phyloP scores from a whole-genome alignment of 306 rosid genomes.

The Quercus wislizeni region DNA sequence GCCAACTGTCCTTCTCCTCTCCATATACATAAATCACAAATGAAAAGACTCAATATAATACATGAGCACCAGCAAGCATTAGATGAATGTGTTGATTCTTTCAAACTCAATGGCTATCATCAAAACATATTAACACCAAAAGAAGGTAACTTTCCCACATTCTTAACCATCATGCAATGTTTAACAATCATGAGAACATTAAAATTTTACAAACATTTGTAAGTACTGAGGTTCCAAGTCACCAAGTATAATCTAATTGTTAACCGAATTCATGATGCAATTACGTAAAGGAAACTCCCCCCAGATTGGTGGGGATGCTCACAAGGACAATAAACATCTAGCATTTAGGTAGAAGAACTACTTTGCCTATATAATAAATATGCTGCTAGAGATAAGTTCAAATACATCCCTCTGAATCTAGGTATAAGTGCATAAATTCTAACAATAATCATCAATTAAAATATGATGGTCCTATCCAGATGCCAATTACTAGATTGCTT shows the following conservation, averaged over 20 bases:
- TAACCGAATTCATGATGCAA: background rate
- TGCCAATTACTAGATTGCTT: background rate
- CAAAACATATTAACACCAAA: background rate
- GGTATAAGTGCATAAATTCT: background rate
- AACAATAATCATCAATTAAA: background rate
- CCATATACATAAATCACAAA: background rate
- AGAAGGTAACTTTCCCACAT: background rate
- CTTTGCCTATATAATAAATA: background rate
- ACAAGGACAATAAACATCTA: background rate
- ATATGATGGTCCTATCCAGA: background rate
- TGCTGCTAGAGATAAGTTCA: background rate
- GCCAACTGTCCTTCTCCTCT: background rate
- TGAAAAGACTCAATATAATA: background rate
- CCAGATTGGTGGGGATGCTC: background rate
- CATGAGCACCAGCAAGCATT: background rate
- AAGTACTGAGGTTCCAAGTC: background rate
- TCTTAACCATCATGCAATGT: background rate
- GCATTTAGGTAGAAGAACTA: background rate
- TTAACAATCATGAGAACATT: background rate
- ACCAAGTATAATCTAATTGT: background rate
- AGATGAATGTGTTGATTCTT: background rate
- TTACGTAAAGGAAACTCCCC: background rate
- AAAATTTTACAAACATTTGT: background rate
- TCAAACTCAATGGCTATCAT: background rate
- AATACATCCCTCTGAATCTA: background rate